Base-by-base conservation (phyloP, 1,284 basidiomycete genomes). In the Ustilago tritici region DNA sequence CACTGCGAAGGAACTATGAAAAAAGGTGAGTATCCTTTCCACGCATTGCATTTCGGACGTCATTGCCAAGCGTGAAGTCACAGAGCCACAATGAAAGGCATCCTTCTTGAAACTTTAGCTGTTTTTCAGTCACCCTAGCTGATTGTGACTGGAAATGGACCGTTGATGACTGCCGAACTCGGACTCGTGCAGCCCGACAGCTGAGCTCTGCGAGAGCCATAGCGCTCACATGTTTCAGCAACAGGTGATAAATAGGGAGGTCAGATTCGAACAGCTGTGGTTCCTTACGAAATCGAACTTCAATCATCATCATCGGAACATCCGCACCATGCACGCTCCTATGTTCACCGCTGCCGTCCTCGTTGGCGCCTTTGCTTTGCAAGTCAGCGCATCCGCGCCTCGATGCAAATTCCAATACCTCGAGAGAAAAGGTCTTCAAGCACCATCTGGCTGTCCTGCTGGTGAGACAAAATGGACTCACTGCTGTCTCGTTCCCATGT, bases 371-470 rank as follows among this genome's bases (percentile, higher is more conserved):
- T 12, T 38, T 12, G 54, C 38, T 14, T 19, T 60, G 43, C 56
- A 46, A n/a, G 61, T 60, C 35, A 15, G 17, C 38, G 70, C 64
- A 35, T 60, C 64, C 23, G 64, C 70, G n/a, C 64, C 64, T 23
- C 64, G 56, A 11, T 72, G 70, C 61, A 36, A 46, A 2, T 56
- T 71, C 52, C 4, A 59, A 35, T 67, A 56, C 43, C 3, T 15
- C 1, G n/a, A 31, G 17, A 23, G 34, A 17, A 14, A 34, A 36
- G 61, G 56, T 4, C 32, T 72, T 40, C 28, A 56, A 11, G 17
- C 43, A 0, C 40, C 63, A 0, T 23, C 15, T 4, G 69, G 59
- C 23, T 71, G 64, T 32, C 69, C 60, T 8, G n/a, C 10, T 19
- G 40, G 41, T 9, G 12, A 32, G 19, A 14, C 19, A 12, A 19